Percentiles rank a stretch among this genome's conserved stretches.
Evolutionary conservation across 2,329 filamentous ascomycete genomes (phyloP).

Genomic region (Aaosphaeria pasadenensis): DNA sequence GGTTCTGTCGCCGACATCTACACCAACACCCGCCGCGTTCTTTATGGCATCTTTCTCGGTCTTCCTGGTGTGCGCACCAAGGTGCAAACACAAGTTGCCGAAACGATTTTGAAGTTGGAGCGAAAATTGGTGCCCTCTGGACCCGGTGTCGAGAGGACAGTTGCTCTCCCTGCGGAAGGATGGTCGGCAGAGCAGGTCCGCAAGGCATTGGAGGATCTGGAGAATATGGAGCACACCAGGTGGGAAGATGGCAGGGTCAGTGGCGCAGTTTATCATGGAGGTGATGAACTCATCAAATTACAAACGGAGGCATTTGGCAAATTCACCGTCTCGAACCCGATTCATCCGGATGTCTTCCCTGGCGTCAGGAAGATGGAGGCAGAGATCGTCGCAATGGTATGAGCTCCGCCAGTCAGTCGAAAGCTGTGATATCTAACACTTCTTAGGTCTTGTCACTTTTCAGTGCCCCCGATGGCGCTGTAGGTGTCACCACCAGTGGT

Average conservation of each 20-base stretch:
- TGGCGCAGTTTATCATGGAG: slow-evolving; percentile 94
- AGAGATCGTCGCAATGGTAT: slow-evolving; percentile 92
- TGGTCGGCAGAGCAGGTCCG: slow-evolving; percentile 76
- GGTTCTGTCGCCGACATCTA: slow-evolving; percentile 77
- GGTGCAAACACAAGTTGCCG: slow-evolving; percentile 79
- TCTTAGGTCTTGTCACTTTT: slow-evolving; percentile 69
- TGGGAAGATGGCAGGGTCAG: slow-evolving; percentile 97
- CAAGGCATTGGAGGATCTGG: slow-evolving; percentile 74
- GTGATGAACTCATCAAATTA: slow-evolving; percentile 73
- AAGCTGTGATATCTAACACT: slow-evolving; percentile 4
- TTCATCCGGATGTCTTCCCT: slow-evolving; percentile 97
- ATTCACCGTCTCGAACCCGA: slow-evolving; percentile 94
- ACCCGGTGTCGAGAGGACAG: slow-evolving; percentile 68
- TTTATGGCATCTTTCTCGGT: slow-evolving; percentile 82
- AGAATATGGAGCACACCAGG: slow-evolving; percentile 84
- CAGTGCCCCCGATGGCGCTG: slow-evolving; percentile 80
- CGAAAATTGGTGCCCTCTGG: slow-evolving; percentile 75
- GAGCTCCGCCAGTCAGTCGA: not conserved
- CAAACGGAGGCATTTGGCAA: slow-evolving; percentile 91
- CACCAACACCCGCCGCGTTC: slow-evolving; percentile 64
- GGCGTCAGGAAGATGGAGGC: slow-evolving; percentile 99
- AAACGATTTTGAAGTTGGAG: slow-evolving; percentile 77
- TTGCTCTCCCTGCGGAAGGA: slow-evolving; percentile 77
- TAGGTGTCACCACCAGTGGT: slow-evolving; percentile 86
- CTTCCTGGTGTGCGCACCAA: slow-evolving; percentile 82